Evolutionary conservation across 257 asterid genomes (phyloP).

Genomic region (Rhazya stricta): DNA sequence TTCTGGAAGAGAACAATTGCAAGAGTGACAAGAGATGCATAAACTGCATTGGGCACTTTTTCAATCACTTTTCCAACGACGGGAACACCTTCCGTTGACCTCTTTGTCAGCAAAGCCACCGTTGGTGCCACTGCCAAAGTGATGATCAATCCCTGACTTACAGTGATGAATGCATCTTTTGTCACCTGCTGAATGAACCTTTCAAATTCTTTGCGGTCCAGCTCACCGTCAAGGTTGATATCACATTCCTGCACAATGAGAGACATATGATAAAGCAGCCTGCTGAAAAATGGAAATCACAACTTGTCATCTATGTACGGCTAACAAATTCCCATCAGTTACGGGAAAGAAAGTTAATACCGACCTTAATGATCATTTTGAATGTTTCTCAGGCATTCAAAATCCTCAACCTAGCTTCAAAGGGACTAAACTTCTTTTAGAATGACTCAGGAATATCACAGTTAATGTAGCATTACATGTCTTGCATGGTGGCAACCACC

Average conservation of each 20-base stretch:
- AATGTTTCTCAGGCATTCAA: background rate
- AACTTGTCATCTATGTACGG: no score
- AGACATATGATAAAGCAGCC: background rate
- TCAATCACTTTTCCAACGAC: conserved; percentile 74
- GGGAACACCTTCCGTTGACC: conserved; percentile 82
- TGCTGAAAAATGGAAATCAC: background rate
- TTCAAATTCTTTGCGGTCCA: conserved; percentile 67
- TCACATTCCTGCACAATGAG: conserved; percentile 54
- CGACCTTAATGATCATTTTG: background rate
- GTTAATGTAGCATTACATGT: background rate
- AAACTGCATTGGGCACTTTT: conserved; percentile 69
- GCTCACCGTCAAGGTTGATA: conserved; percentile 71
- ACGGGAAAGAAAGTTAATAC: background rate
- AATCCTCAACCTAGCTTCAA: background rate
- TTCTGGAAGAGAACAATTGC: conserved; percentile 63
- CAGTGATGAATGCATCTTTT: conserved; percentile 58
- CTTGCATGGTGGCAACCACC: no score
- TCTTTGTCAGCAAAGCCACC: conserved; percentile 69
- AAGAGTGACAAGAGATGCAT: conserved; percentile 78
- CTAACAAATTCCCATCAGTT: background rate
- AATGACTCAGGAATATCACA: background rate
- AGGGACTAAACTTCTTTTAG: background rate
- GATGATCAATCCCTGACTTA: conserved; percentile 70
- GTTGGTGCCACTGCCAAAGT: conserved; percentile 87
- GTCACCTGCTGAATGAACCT: conserved; percentile 54